Base-by-base conservation (phyloP, 2,329 filamentous ascomycete genomes). In the Talaromyces sp. region DNA sequence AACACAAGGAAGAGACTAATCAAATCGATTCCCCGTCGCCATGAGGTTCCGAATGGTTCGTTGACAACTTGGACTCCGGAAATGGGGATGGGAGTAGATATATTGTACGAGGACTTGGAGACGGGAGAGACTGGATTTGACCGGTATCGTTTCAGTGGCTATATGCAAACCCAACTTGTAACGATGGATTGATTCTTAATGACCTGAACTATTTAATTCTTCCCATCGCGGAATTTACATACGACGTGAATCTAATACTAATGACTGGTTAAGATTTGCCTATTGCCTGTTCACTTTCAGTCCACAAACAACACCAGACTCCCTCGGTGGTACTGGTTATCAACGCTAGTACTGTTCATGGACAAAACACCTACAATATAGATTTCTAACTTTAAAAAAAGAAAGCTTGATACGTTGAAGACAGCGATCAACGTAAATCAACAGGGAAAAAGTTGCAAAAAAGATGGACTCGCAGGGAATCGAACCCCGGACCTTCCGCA, bases 401-500 rank as follows among this genome's bases (percentile, higher is more conserved):
- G 27, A 31, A 31, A 31, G 5, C 1, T 31, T 31, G 27, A 31
- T 7, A 31, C 6, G 27, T 6, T 31, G 27, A 43, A n/a, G 16
- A 19, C 5, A 43, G 16, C 14, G 6, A 14, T 5, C 13, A 5
- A 19, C 3, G 4, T 3, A 22, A 8, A 37, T n/a, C 2, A 14
- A 37, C 7, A 37, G 9, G 8, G 31, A 35, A 50, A 19, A 13
- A 54, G 2, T 24, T 52, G 48, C 16, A 54, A 54, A 56, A 56
- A 56, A n/a, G 9, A 56, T 56, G 52, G 52, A 56, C 52, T 56
- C 33, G 52, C 52, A 39, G 52, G 52, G 52, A 56, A 56, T 56
- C 52, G 52, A 56, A 56, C 52, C 52, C 52, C 52, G 52, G 52
- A 56, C 52, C 52, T 56, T 56, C 16, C 52, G 52, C 52, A 56